phyloP scores from a whole-genome alignment of 2,329 filamentous ascomycete genomes.

The Chaetomium strumarium region DNA sequence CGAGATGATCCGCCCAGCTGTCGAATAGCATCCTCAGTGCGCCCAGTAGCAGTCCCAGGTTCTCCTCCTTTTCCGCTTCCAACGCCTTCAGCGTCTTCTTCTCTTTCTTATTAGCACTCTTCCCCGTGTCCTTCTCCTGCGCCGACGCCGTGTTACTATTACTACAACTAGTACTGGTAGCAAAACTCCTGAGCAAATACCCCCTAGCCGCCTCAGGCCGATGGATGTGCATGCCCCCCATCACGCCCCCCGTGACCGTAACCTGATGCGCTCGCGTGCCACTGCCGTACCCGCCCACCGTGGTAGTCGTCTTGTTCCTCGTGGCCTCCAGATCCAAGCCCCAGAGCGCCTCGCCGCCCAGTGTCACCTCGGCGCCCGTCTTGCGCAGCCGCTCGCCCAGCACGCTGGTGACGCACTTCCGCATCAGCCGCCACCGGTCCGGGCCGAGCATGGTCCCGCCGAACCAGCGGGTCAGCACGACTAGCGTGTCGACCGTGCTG shows the following conservation, averaged over 20 bases:
- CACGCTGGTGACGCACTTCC: constrained; percentile 49
- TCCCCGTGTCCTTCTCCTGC: constrained; percentile 7
- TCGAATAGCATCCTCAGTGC: constrained; percentile 65
- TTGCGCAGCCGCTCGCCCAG: constrained; percentile 45
- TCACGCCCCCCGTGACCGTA: constrained; percentile 37
- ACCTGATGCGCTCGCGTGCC: constrained; percentile 23
- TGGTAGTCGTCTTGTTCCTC: constrained; percentile 33
- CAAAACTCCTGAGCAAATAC: constrained; percentile 57
- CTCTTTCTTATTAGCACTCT: constrained; percentile 34
- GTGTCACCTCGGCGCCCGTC: constrained; percentile 35
- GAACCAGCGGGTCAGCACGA: constrained; percentile 58
- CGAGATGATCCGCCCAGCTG: constrained; percentile 66
- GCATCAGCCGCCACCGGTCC: constrained; percentile 58
- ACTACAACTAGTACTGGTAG: constrained; percentile 33
- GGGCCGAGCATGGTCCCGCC: constrained; percentile 56
- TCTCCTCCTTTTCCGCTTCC: constrained; percentile 59
- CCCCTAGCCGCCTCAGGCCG: constrained; percentile 62
- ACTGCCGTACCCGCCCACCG: constrained; percentile 24
- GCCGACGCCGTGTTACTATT: constrained; percentile 34
- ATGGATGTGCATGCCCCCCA: constrained; percentile 62
- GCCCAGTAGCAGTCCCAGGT: constrained; percentile 62
- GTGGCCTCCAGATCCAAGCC: constrained; percentile 51
- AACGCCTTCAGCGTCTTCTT: constrained; percentile 46
- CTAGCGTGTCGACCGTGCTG: constrained; percentile 45
- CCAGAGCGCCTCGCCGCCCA: constrained; percentile 54